These are phyloP conservation scores for Linum lewisii DNA, from an alignment of 345 rosid species.

Conservation along the genomic window DNA sequence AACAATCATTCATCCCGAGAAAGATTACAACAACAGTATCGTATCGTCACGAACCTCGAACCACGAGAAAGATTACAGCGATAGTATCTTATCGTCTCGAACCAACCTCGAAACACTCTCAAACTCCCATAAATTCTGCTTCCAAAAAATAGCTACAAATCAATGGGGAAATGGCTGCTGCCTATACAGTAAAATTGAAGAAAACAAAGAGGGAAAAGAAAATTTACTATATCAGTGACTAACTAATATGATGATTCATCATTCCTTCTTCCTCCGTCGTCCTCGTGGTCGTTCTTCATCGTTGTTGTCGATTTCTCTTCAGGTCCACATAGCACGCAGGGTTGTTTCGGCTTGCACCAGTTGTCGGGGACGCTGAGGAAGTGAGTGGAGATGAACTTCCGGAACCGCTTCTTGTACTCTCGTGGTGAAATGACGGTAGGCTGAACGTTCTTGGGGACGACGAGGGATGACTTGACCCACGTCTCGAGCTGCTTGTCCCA, in stretches of 20 bases:
- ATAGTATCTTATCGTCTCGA: too few species aligned
- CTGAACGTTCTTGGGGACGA: conserved; percentile 62
- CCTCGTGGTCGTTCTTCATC: too few species aligned
- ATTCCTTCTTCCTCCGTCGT: too few species aligned
- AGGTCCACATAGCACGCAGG: conserved; percentile 33
- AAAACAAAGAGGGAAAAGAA: too few species aligned
- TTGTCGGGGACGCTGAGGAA: conserved; percentile 83
- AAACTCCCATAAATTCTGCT: not conserved
- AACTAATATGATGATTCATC: too few species aligned
- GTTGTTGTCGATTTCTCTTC: too few species aligned
- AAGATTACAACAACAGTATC: too few species aligned
- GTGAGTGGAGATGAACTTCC: conserved; percentile 80
- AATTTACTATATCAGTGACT: not conserved
- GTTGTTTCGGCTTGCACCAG: conserved; percentile 54
- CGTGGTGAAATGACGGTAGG: conserved; percentile 89
- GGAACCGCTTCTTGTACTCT: conserved; percentile 90
- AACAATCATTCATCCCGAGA: too few species aligned
- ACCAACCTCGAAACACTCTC: too few species aligned
- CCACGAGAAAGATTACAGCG: too few species aligned
- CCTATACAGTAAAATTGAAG: too few species aligned
- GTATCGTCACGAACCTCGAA: too few species aligned
- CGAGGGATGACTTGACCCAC: conserved; percentile 91
- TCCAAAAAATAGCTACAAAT: not conserved
- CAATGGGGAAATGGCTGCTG: not conserved
- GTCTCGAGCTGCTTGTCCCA: conserved; percentile 98